phyloP scores from a whole-genome alignment of 257 asterid species.

The Ophiorrhiza pumila region DNA sequence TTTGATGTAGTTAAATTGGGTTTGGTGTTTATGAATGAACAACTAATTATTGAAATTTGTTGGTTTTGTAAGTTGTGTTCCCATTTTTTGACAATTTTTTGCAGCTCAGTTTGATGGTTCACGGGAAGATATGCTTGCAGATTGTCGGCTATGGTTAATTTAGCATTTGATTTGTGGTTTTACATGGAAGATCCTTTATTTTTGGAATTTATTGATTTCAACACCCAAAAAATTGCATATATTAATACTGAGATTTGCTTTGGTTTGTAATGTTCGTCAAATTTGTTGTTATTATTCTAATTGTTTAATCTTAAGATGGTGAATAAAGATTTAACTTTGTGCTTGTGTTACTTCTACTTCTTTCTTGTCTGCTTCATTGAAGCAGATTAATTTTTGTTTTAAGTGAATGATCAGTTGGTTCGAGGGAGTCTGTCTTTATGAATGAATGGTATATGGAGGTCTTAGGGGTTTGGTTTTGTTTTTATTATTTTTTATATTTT shows the following conservation, averaged over 20 bases:
- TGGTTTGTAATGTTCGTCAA: too few species aligned
- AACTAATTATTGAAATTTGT: not conserved
- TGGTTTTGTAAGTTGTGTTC: not conserved
- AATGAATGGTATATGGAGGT: not conserved
- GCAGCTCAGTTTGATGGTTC: not conserved
- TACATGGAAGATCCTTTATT: not conserved
- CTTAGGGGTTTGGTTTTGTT: too few species aligned
- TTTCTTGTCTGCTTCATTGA: not conserved
- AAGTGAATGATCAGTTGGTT: not conserved
- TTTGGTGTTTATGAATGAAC: not conserved
- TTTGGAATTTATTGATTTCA: not conserved
- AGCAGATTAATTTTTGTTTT: not conserved
- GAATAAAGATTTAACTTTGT: not conserved
- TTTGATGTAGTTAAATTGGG: not conserved
- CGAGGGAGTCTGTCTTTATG: not conserved
- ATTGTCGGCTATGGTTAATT: not conserved
- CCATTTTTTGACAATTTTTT: not conserved
- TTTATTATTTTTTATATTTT: too few species aligned
- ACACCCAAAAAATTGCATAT: not conserved
- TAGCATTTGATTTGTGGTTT: not conserved
- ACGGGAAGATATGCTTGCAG: not conserved
- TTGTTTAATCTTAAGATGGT: not conserved
- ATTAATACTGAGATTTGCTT: too few species aligned
- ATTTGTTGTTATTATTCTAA: too few species aligned
- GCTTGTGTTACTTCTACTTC: not conserved